These are phyloP conservation scores for Trichoderma sp. DNA, from an alignment of 2,329 filamentous ascomycete genomes.

Conservation along the genomic window DNA sequence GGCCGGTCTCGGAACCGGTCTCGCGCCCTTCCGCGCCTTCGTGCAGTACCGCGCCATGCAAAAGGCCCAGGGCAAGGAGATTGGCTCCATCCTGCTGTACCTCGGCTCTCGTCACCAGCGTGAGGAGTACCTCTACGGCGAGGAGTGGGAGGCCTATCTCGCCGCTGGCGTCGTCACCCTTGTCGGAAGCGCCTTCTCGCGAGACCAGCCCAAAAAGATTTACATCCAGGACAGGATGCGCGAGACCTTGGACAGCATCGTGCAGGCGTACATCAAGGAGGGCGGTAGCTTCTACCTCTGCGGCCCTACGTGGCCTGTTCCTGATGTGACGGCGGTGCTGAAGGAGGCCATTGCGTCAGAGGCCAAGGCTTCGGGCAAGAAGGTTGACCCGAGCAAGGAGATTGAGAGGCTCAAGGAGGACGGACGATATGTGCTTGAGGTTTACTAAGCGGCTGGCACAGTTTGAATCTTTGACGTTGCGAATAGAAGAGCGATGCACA, in stretches of 20 bases:
- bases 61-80: slow-evolving; percentile 93
- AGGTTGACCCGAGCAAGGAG: slow-evolving; percentile 82
- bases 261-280: slow-evolving; percentile 80
- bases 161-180: slow-evolving; percentile 94
- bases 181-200: slow-evolving; percentile 88
- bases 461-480: neutral
- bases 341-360: slow-evolving; percentile 86
- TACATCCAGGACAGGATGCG: slow-evolving; percentile 99
- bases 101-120: slow-evolving; percentile 96
- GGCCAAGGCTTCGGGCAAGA: slow-evolving; percentile 68
- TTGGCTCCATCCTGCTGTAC: slow-evolving; percentile 90
- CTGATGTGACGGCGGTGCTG: slow-evolving; percentile 89
- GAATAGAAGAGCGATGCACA: slow-evolving; percentile 5
- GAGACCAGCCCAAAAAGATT: slow-evolving; percentile 97
- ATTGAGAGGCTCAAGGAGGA: slow-evolving; percentile 98
- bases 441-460: slow-evolving; percentile 62
- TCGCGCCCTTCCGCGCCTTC: slow-evolving; percentile 98
- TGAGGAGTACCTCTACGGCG: slow-evolving; percentile 97
- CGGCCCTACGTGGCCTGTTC: slow-evolving; percentile 96
- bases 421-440: slow-evolving; percentile 90
- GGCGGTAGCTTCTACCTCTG: slow-evolving; percentile 96
- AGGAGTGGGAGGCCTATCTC: slow-evolving; percentile 98
- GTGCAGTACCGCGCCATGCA: slow-evolving; percentile 98
- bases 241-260: slow-evolving; percentile 77
- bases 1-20: slow-evolving; percentile 96